phyloP scores from a whole-genome alignment of 257 asterid species.

The Rehmannia glutinosa region DNA sequence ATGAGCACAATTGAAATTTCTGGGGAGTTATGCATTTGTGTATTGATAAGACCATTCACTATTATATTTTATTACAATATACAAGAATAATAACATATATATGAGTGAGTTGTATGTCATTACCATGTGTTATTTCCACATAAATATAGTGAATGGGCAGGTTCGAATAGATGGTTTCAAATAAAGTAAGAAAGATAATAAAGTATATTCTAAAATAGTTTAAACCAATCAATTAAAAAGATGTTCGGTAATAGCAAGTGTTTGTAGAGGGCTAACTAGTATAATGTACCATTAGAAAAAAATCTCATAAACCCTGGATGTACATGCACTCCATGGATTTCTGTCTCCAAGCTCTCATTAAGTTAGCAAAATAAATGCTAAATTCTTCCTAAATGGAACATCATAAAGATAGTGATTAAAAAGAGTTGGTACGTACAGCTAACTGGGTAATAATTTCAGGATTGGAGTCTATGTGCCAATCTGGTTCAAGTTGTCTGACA shows the following conservation, averaged over 20 bases:
- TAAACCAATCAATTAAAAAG: neutral
- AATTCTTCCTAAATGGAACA: neutral
- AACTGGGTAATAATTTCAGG: no score
- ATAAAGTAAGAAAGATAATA: neutral
- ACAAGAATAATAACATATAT: no score
- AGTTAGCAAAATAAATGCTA: neutral
- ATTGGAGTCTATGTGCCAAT: slow-evolving; percentile 96
- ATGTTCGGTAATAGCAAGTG: neutral
- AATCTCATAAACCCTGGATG: no score
- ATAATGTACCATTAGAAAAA: neutral
- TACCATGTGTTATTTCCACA: neutral
- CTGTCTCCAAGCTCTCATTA: neutral
- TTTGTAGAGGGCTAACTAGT: neutral
- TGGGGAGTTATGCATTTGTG: no score
- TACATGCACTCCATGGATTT: neutral
- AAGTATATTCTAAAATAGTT: neutral
- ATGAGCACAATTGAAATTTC: no score
- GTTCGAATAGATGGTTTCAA: neutral
- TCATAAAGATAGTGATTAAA: neutral
- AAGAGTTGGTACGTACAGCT: slow-evolving; percentile 50
- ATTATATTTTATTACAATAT: no score
- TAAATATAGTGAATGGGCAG: neutral
- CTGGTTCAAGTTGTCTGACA: slow-evolving; percentile 94
- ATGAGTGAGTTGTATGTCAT: no score
- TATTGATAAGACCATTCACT: no score